Evolutionary conservation across 1,139 yeast species (phyloP), one percentile per base, ranked within the genome.

Genomic region (Zhuliangozyma blackwelliae): DNA sequence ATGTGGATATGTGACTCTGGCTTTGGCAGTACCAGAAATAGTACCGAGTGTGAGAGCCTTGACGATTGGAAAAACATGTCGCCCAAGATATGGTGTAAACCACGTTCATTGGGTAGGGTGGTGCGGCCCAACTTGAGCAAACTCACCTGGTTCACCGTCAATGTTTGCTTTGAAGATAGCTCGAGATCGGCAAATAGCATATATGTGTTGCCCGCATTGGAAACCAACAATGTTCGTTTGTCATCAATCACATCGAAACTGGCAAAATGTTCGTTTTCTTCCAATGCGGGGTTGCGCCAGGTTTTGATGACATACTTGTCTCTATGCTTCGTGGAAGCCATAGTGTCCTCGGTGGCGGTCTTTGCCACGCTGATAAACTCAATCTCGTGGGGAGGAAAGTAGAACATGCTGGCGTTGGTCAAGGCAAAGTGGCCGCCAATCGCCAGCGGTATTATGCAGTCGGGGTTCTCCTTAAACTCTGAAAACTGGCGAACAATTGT

Each of bases 391-490:
- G 45, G 40, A 0, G 70, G 61, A 37, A 68, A 67, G 41, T 59
- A 68, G 42, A 61, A 65, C 2, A 64, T 37, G 31, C 56, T 55
- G 5, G 55, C 46, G 23, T 58, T 57, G 3, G 67, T 47, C 2
- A 64, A 34, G 1, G 63, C 64, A 27, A 69, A 32, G 2, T 60
- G 43, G 0, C 75, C 75, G 10, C 65, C 68, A 5, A 35, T 22
- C 0, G 27, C 11, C 1, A 52, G 48, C 0, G 64, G 53, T 7
- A 63, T 49, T 11, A 65, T 43, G 20, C 53, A 48, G 0, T 60
- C 47, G 0, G 74, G 73, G 1, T 63, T 57, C 4, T 54, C 62
- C 1, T 57, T 57, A 41, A 69, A 69, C 34, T 54, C 62, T n/a
- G 57, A 57, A 42, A 59, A 61, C 38, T 67, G 72, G 20, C 48